These are phyloP conservation scores for Prinsepia uniflora DNA, from an alignment of 306 rosid genomes.

Conservation along the genomic window DNA sequence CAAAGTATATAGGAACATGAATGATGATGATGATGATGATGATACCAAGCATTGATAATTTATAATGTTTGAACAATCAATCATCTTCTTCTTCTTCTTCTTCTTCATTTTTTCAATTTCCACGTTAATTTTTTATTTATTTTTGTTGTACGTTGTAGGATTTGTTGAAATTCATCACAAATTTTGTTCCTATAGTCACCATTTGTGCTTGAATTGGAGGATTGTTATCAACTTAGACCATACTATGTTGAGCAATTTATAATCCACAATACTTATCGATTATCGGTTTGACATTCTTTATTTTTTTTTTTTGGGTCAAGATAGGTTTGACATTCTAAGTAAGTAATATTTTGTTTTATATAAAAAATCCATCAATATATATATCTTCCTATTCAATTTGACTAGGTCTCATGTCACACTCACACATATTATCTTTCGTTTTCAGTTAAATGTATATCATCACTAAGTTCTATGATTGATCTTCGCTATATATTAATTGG, in stretches of 20 bases:
- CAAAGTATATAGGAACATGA: background rate
- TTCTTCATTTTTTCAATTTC: background rate
- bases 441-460: no score
- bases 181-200: slow-evolving; percentile 1
- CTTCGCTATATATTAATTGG: background rate
- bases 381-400: no score
- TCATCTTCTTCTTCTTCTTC: slow-evolving; percentile 2
- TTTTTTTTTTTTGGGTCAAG: no score
- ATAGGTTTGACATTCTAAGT: no score
- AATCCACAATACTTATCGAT: background rate
- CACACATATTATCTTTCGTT: no score
- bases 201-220: slow-evolving; percentile 19
- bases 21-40: slow-evolving; percentile 1
- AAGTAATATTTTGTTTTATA: no score
- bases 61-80: background rate
- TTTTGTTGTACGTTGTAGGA: background rate
- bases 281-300: no score
- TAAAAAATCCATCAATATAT: no score
- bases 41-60: slow-evolving; percentile 1
- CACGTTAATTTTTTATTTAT: background rate
- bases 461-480: no score
- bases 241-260: background rate
- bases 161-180: slow-evolving; percentile 12
- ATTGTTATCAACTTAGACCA: background rate
- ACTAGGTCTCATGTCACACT: no score